A percentile compares a stretch with the other conserved stretches of the same genome.
phyloP scores from a whole-genome alignment of 352 stramenopile species.

The Lagenidium sp. region DNA sequence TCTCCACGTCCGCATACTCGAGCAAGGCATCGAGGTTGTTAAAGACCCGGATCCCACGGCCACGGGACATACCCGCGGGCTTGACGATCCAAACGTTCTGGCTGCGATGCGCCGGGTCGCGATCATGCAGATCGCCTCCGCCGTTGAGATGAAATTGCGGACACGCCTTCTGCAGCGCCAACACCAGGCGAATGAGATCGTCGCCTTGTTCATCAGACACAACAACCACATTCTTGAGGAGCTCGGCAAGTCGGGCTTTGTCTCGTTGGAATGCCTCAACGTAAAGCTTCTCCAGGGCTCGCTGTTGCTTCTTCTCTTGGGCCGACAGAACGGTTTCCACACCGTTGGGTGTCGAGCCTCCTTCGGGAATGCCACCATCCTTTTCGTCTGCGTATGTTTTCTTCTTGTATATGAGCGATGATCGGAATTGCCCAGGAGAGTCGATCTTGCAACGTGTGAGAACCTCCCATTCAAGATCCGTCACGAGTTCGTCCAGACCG shows the following conservation, averaged over 20 bases:
- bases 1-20: slow-evolving; percentile 80
- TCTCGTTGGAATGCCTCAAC: slow-evolving; percentile 40
- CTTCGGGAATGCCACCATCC: slow-evolving; percentile 11
- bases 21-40: slow-evolving; percentile 74
- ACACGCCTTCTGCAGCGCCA: slow-evolving; percentile 28
- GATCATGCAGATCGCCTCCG: slow-evolving; percentile 18
- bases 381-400: slow-evolving; percentile 35
- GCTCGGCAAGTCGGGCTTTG: slow-evolving; percentile 37
- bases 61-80: slow-evolving; percentile 77
- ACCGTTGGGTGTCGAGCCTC: neutral
- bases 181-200: slow-evolving; percentile 21
- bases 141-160: slow-evolving; percentile 76
- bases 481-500: slow-evolving; percentile 44
- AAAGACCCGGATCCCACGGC: slow-evolving; percentile 85
- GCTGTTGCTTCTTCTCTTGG: slow-evolving; percentile 40
- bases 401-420: slow-evolving; percentile 46
- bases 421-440: slow-evolving; percentile 29
- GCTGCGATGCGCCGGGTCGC: slow-evolving; percentile 15
- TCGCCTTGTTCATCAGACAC: slow-evolving; percentile 15
- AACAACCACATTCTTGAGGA: slow-evolving; percentile 29
- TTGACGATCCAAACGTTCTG: slow-evolving; percentile 94
- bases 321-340: slow-evolving; percentile 38
- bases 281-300: slow-evolving; percentile 23
- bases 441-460: slow-evolving; percentile 39
- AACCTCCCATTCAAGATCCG: slow-evolving; percentile 69